Conservation (phyloP, 2,329 filamentous ascomycete species). For the Biscogniauxia marginata region DNA sequence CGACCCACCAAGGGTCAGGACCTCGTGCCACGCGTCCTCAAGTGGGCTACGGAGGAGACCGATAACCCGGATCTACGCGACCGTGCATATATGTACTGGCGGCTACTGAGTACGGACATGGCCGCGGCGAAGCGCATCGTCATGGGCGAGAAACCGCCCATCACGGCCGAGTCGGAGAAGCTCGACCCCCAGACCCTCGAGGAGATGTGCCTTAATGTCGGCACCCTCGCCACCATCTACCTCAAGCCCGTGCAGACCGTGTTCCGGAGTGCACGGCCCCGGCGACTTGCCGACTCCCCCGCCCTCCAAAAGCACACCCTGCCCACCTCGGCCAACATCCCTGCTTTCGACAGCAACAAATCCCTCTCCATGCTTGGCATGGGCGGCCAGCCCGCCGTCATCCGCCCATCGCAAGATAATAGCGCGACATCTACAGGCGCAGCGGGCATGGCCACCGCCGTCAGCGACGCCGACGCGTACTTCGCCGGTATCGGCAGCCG, state of each 20-base stretch:
- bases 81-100: conserved; percentile 99
- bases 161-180: conserved; percentile 93
- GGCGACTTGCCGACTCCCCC: conserved; percentile 77
- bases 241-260: conserved; percentile 97
- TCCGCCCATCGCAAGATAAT: conserved; percentile 38
- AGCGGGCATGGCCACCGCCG: conserved; percentile 60
- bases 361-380: conserved; percentile 58
- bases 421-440: conserved; percentile 27
- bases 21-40: conserved; percentile 89
- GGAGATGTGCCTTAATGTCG: conserved; percentile 95
- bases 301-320: conserved; percentile 75
- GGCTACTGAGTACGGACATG: conserved; percentile 88
- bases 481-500: conserved; percentile 75
- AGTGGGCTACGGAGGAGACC: conserved; percentile 99
- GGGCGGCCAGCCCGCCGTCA: conserved; percentile 51
- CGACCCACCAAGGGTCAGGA: conserved; percentile 92
- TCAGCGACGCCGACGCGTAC: conserved; percentile 85
- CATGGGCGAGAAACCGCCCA: conserved; percentile 96
- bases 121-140: conserved; percentile 82
- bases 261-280: conserved; percentile 82
- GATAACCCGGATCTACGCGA: conserved; percentile 97
- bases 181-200: conserved; percentile 88
- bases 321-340: conserved; percentile 53
- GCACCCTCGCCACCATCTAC: conserved; percentile 94
- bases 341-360: conserved; percentile 55